Base-by-base conservation (phyloP, 345 rosid genomes). In the Conringia planisiliqua region DNA sequence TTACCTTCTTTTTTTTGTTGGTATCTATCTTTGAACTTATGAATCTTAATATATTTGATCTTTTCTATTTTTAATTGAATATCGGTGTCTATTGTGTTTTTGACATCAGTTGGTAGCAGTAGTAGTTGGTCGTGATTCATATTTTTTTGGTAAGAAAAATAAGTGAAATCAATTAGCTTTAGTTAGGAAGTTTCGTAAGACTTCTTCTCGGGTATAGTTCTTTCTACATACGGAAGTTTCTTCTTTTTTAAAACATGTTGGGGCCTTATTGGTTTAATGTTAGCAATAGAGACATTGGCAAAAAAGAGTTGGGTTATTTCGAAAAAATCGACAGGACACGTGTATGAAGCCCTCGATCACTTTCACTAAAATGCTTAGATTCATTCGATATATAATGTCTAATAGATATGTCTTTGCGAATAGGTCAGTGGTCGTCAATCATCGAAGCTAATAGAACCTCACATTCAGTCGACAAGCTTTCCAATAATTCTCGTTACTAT, bases 41-140 rank as follows among this genome's bases (percentile, higher is more conserved):
- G 76, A 26, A 57, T 29, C 61, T 68, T 30, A 48, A 22, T 65
- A 54, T 68, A 76, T 70, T 36, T 70, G 42, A 63, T 44, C 57
- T 5, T 55, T 35, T 22, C 24, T 13, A n/a, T 10, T 47, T 6
- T 48, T 13, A 30, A 30, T 52, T 63, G 54, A 20, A 5, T 39
- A 7, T 29, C 16, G 32, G 17, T 46, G 7, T 32, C 57, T 18
- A 13, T 12, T 13, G 10, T 57, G 32, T 42, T 5, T 51, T 36
- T 35, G 10, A 59, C 40, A 57, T 16, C n/a, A n/a, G n/a, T n/a
- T n/a, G n/a, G n/a, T 65, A 18, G 46, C 20, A 47, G 55, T 39
- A 7, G 65, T 18, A 17, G 52, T 20, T 50, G 7, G 56, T 50
- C 29, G 56, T 26, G 33, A 2, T 35, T 35, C 10, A n/a, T n/a